These are phyloP conservation scores for Anthracocystis setariae DNA, from an alignment of 1,284 basidiomycete species.

Conservation along the genomic window DNA sequence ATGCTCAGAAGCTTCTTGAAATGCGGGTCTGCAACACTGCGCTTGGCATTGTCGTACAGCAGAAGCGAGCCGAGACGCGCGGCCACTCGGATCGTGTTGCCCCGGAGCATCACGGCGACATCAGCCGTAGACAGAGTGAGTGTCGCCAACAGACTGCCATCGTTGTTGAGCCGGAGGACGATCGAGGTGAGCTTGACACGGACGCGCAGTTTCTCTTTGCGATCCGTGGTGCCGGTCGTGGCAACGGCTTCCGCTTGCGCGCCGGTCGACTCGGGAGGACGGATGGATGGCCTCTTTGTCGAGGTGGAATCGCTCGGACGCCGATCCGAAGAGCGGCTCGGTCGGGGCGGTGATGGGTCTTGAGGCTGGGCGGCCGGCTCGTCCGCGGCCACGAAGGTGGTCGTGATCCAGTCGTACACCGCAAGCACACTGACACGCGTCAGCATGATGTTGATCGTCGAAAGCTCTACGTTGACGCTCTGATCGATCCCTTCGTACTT, in stretches of 20 bases:
- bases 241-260: conserved; percentile 5
- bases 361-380: conserved; percentile 13
- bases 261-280: conserved; percentile 33
- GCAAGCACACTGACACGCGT: conserved; percentile 91
- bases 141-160: conserved; percentile 79
- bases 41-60: conserved; percentile 79
- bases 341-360: conserved; percentile 31
- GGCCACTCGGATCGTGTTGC: conserved; percentile 80
- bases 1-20: conserved; percentile 93
- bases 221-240: conserved; percentile 12
- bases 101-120: conserved; percentile 80
- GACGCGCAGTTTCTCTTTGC: conserved; percentile 79
- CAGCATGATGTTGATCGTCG: conserved; percentile 89
- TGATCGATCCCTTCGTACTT: conserved; percentile 89
- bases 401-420: conserved; percentile 97
- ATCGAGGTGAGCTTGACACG: conserved; percentile 87
- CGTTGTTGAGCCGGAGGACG: conserved; percentile 84
- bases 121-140: conserved; percentile 91
- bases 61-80: conserved; percentile 87
- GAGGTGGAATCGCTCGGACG: conserved; percentile 37
- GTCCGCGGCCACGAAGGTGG: conserved; percentile 68
- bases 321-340: conserved; percentile 39
- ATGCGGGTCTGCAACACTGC: conserved; percentile 71
- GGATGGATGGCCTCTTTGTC: conserved; percentile 25
- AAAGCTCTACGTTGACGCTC: conserved; percentile 85